phyloP scores from a whole-genome alignment of 1,284 basidiomycete genomes.

The Hemileia vastatrix region DNA sequence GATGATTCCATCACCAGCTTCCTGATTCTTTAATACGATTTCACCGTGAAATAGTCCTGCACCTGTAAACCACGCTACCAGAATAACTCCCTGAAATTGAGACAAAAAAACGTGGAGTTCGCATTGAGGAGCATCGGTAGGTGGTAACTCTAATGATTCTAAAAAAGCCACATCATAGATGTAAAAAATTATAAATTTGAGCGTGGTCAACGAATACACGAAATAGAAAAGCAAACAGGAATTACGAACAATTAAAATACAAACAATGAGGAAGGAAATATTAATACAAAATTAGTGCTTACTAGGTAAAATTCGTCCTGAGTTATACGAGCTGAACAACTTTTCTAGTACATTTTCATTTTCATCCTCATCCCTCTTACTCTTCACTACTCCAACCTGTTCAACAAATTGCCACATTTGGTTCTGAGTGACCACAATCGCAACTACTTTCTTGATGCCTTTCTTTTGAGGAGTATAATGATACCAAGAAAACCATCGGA shows the following conservation, averaged over 20 bases:
- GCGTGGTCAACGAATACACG: conserved; percentile 29
- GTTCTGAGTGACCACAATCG: conserved; percentile 50
- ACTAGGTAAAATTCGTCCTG: conserved; percentile 12
- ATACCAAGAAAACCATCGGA: conserved; percentile 15
- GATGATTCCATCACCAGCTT: conserved; percentile 59
- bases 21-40: conserved; percentile 36
- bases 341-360: conserved; percentile 10
- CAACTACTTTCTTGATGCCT: conserved; percentile 37
- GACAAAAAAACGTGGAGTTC: conserved; percentile 9
- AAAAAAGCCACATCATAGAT: no score
- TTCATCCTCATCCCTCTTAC: conserved; percentile 12
- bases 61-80: conserved; percentile 47
- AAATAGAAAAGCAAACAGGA: background rate
- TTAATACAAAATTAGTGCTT: no score
- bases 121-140: conserved; percentile 54
- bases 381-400: conserved; percentile 15
- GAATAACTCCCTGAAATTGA: conserved; percentile 14
- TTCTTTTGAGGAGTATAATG: conserved; percentile 21
- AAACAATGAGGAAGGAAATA: no score
- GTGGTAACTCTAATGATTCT: conserved; percentile 18
- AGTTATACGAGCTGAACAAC: conserved; percentile 14
- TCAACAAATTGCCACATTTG: conserved; percentile 47
- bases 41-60: conserved; percentile 66
- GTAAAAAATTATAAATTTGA: no score
- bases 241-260: no score